A percentile compares a stretch with the other conserved stretches of the same genome.
These are phyloP conservation scores for Sporisorium scitamineum DNA, from an alignment of 1,284 basidiomycete genomes.

Conservation along the genomic window DNA sequence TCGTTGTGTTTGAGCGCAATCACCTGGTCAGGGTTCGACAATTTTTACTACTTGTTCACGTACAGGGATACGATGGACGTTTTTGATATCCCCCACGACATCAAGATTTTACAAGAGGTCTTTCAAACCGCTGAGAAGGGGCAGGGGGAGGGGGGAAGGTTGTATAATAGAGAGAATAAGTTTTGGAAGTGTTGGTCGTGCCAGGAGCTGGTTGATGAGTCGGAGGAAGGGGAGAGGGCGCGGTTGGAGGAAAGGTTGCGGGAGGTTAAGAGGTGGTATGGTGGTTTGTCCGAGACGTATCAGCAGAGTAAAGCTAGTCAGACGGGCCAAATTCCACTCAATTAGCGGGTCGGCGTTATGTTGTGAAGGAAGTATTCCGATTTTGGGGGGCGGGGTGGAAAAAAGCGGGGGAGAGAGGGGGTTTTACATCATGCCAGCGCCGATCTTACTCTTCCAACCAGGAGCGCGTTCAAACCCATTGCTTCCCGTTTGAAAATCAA, in stretches of 20 bases:
- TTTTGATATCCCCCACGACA: constrained; percentile 32
- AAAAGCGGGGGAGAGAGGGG: too few relatives aligned
- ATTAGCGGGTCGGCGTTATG: too few relatives aligned
- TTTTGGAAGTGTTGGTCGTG: constrained; percentile 15
- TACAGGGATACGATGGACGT: constrained; percentile 17
- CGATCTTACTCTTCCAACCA: constrained; percentile 85
- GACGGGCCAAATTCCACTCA: constrained; percentile 12
- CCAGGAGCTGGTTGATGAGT: constrained; percentile 11
- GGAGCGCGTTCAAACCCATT: constrained; percentile 94
- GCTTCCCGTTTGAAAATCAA: constrained; percentile 81
- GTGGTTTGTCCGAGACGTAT: constrained; percentile 9
- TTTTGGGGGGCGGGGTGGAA: too few relatives aligned
- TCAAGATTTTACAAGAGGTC: constrained; percentile 23
- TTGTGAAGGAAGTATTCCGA: too few relatives aligned
- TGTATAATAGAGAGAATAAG: constrained; percentile 23
- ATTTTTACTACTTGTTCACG: constrained; percentile 35
- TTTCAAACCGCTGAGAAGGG: constrained; percentile 14
- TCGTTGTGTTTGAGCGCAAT: constrained; percentile 29
- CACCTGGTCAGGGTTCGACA: constrained; percentile 35
- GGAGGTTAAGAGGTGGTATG: constrained; percentile 10
- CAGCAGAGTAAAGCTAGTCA: constrained; percentile 2
- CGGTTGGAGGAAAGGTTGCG: not conserved
- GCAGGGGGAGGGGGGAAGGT: not conserved
- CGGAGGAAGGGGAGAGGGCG: not conserved
- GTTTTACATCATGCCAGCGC: constrained; percentile 27